Conservation (phyloP, 768 basidiomycete genomes). For the Boletus eberwhitei region DNA sequence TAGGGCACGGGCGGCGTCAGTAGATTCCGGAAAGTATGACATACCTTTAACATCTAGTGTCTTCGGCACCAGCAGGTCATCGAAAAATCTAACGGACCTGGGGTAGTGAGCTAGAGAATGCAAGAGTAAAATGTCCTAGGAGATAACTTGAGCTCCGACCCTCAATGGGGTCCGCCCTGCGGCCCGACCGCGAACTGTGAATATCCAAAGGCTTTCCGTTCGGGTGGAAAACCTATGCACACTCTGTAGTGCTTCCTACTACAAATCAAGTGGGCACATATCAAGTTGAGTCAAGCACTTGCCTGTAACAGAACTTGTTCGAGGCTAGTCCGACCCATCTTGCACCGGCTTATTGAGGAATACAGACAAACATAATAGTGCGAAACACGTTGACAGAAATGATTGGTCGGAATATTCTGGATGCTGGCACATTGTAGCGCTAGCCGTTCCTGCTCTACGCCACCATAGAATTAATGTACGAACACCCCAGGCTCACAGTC, state of each 20-base stretch:
- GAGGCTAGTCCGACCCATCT: background rate
- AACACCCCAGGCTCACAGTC: conserved; percentile 12
- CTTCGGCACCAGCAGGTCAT: too few species aligned
- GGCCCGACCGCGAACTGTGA: background rate
- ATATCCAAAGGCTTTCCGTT: background rate
- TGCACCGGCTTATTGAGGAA: background rate
- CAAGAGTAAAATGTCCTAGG: too few species aligned
- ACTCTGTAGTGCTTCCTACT: background rate
- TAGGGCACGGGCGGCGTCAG: too few species aligned
- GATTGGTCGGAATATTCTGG: background rate
- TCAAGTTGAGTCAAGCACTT: background rate
- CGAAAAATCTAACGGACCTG: too few species aligned
- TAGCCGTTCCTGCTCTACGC: background rate
- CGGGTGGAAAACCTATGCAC: background rate
- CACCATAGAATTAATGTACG: conserved; percentile 2
- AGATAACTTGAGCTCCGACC: too few species aligned
- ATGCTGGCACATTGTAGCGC: background rate
- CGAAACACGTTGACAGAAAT: background rate
- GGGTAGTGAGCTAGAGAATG: too few species aligned
- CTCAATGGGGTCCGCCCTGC: too few species aligned
- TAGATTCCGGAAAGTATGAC: too few species aligned
- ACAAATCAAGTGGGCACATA: background rate
- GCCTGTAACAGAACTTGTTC: background rate
- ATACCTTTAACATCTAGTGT: too few species aligned
- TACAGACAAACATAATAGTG: background rate